Evolutionary conservation across 1,284 basidiomycete genomes (phyloP).

Genomic region (Pseudozyma sp.): DNA sequence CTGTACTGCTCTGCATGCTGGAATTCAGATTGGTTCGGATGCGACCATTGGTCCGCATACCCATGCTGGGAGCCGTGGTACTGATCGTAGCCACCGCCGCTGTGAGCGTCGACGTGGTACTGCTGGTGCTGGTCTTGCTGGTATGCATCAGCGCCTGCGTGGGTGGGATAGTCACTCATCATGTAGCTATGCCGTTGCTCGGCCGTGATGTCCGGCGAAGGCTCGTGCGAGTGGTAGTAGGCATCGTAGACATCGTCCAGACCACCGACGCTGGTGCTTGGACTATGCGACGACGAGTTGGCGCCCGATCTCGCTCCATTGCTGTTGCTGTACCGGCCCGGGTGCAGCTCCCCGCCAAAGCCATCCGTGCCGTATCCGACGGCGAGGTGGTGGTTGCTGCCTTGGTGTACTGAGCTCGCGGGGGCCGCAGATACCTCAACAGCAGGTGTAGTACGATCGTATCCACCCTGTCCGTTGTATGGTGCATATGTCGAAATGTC

Average conservation of each 20-base stretch:
- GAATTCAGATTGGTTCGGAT: background rate
- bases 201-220: conserved; percentile 29
- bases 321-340: conserved; percentile 28
- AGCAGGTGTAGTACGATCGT: conserved; percentile 9
- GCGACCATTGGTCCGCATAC: conserved; percentile 19
- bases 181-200: conserved; percentile 49
- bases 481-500: conserved; percentile 43
- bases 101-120: background rate
- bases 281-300: conserved; percentile 27
- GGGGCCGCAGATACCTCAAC: conserved; percentile 23
- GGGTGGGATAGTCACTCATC: conserved; percentile 38
- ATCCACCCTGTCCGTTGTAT: conserved; percentile 16
- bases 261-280: conserved; percentile 18
- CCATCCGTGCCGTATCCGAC: conserved; percentile 41
- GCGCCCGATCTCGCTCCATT: conserved; percentile 20
- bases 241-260: conserved; percentile 53
- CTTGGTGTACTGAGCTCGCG: conserved; percentile 12
- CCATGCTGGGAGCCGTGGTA: conserved; percentile 6
- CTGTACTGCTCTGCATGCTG: conserved; percentile 7
- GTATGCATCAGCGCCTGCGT: background rate
- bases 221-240: conserved; percentile 34
- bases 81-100: background rate
- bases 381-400: conserved; percentile 12
- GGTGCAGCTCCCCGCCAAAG: conserved; percentile 38
- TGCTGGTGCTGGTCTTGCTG: conserved; percentile 13